Conservation (phyloP, 1,139 yeast species). For the Yamadazyma spencermartinsiae region DNA sequence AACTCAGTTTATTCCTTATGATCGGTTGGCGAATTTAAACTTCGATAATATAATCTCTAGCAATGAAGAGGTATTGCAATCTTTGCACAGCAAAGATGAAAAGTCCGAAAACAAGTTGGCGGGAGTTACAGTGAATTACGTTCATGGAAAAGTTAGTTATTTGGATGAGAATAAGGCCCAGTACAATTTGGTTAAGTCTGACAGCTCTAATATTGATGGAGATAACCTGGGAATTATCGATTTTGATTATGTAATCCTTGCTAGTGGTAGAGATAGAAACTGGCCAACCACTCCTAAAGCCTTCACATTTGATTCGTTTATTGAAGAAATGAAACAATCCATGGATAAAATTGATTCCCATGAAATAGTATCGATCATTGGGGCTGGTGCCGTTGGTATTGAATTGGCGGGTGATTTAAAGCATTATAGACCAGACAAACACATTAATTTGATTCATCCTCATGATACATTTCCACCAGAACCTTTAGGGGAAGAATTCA, state of each 20-base stretch:
- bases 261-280: slow-evolving; percentile 51
- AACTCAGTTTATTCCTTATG: slow-evolving; percentile 40
- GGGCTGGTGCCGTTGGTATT: slow-evolving; percentile 54
- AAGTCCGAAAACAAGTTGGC: slow-evolving; percentile 15
- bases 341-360: slow-evolving; percentile 22
- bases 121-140: slow-evolving; percentile 24
- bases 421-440: slow-evolving; percentile 32
- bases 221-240: slow-evolving; percentile 24
- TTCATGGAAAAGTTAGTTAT: slow-evolving; percentile 42
- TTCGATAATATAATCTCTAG: slow-evolving; percentile 29
- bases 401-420: slow-evolving; percentile 51
- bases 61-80: slow-evolving; percentile 19
- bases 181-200: slow-evolving; percentile 18
- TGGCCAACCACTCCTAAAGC: slow-evolving; percentile 58
- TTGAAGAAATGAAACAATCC: slow-evolving; percentile 37
- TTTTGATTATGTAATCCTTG: slow-evolving; percentile 52
- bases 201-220: slow-evolving; percentile 10
- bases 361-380: slow-evolving; percentile 36
- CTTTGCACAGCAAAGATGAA: slow-evolving; percentile 14
- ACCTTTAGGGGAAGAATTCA: slow-evolving; percentile 35
- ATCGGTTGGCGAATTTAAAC: slow-evolving; percentile 29
- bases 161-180: slow-evolving; percentile 28
- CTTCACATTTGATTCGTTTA: slow-evolving; percentile 25
- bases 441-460: slow-evolving; percentile 42
- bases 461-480: slow-evolving; percentile 43